Evolutionary conservation across 371 early-diverging fungal genomes (phyloP).

Genomic region (Mortierella sp.): DNA sequence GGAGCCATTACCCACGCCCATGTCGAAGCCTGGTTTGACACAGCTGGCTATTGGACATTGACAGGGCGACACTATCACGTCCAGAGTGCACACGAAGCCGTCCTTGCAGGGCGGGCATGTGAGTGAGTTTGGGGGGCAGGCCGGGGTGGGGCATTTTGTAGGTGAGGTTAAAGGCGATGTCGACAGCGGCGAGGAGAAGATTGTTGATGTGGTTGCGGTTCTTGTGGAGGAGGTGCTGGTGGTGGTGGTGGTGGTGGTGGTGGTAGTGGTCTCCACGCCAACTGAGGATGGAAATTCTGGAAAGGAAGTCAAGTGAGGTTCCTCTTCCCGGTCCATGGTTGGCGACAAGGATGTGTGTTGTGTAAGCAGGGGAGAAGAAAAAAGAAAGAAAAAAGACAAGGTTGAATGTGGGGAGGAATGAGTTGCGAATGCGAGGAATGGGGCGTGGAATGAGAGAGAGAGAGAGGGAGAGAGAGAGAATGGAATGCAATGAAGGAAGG

Average conservation of each 20-base stretch:
- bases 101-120: conserved; percentile 29
- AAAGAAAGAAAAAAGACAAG: neutral
- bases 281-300: conserved; percentile 1
- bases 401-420: neutral
- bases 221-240: neutral
- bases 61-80: conserved; percentile 31
- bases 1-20: conserved; percentile 6
- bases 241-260: neutral
- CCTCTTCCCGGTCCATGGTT: neutral
- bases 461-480: neutral
- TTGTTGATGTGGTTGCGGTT: neutral
- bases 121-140: conserved; percentile 18
- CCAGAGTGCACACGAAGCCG: conserved; percentile 30
- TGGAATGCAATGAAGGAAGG: neutral
- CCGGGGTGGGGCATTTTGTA: conserved; percentile 17
- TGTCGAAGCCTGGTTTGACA: conserved; percentile 32
- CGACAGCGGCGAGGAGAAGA: neutral
- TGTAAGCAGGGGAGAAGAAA: neutral
- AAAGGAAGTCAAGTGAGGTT: neutral
- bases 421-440: conserved; percentile 6
- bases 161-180: neutral
- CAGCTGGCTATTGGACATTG: conserved; percentile 45
- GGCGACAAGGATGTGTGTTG: neutral
- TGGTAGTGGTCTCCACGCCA: neutral
- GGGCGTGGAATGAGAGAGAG: neutral